Percentiles rank a stretch among this genome's conserved stretches.
phyloP scores from a whole-genome alignment of 345 rosid genomes.

The Eucalyptus coolabah region DNA sequence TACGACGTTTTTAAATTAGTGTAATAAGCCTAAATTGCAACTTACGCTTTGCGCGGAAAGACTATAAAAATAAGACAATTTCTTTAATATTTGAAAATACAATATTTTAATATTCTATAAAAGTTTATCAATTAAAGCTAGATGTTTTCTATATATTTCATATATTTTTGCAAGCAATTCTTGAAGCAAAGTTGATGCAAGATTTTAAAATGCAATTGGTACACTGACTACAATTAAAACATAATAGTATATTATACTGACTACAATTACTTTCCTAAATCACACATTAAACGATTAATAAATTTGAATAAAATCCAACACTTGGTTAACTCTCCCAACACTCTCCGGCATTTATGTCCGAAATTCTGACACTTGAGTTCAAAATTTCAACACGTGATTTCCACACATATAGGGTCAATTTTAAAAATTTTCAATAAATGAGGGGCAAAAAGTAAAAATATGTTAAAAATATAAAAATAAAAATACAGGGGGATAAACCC shows the following conservation, averaged over 20 bases:
- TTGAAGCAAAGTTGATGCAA: not conserved
- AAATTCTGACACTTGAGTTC: too few species aligned
- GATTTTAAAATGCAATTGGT: not conserved
- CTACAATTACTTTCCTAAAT: not conserved
- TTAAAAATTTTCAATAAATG: too few species aligned
- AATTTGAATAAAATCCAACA: too few species aligned
- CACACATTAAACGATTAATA: not conserved
- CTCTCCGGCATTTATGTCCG: fast-evolving
- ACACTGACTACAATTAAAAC: not conserved
- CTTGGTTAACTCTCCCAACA: too few species aligned
- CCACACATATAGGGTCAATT: fast-evolving
- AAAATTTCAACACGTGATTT: too few species aligned
- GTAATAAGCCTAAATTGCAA: not conserved
- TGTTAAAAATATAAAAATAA: too few species aligned
- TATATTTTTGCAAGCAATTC: not conserved
- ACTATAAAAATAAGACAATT: not conserved
- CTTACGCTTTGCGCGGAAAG: not conserved
- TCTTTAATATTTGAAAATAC: not conserved
- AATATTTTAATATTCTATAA: not conserved
- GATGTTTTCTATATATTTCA: not conserved
- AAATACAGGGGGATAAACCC: too few species aligned
- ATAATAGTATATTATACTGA: not conserved
- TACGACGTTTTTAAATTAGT: not conserved
- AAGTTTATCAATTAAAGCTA: not conserved
- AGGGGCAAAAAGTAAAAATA: too few species aligned